Percentiles rank a stretch among this genome's conserved stretches.
Evolutionary conservation across 495 filamentous ascomycete species (phyloP).

Genomic region (Daldinia concentrica): DNA sequence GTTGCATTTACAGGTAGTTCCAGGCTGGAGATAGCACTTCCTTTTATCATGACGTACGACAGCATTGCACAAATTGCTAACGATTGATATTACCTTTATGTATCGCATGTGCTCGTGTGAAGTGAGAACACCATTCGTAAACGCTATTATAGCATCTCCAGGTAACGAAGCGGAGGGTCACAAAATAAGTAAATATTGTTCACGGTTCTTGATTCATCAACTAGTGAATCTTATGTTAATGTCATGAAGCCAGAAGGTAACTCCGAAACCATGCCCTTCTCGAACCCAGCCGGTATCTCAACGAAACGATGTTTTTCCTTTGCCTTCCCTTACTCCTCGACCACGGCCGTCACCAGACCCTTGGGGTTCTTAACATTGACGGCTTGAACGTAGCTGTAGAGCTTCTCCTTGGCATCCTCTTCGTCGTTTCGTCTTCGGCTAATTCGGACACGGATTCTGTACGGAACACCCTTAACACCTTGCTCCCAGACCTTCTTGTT

Average conservation of each 20-base stretch:
- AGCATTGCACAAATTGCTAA: slow-evolving; percentile 10
- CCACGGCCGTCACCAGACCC: slow-evolving; percentile 88
- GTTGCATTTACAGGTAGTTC: slow-evolving; percentile 43
- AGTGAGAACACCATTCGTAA: neutral
- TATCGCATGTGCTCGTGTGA: neutral
- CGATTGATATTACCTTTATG: neutral
- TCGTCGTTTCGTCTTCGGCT: slow-evolving; percentile 99
- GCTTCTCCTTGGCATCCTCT: slow-evolving; percentile 97
- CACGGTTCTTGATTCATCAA: slow-evolving; percentile 59
- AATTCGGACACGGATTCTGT: slow-evolving; percentile 95
- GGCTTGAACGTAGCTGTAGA: slow-evolving; percentile 99
- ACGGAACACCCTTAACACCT: slow-evolving; percentile 97
- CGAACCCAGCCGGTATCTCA: slow-evolving; percentile 51
- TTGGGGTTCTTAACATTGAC: slow-evolving; percentile 99
- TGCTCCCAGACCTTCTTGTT: slow-evolving; percentile 99
- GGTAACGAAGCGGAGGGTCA: neutral
- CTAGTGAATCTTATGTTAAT: slow-evolving; percentile 62
- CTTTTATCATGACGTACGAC: slow-evolving; percentile 9
- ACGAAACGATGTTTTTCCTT: slow-evolving; percentile 48
- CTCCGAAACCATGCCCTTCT: slow-evolving; percentile 63
- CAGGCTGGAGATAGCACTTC: slow-evolving; percentile 12
- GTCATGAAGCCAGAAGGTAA: slow-evolving; percentile 56
- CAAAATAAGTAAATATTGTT: slow-evolving; percentile 27
- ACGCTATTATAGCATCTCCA: neutral
- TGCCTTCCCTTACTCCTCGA: slow-evolving; percentile 61